Base-by-base conservation (phyloP, 2,329 filamentous ascomycete species). In the Aureobasidium sp. region DNA sequence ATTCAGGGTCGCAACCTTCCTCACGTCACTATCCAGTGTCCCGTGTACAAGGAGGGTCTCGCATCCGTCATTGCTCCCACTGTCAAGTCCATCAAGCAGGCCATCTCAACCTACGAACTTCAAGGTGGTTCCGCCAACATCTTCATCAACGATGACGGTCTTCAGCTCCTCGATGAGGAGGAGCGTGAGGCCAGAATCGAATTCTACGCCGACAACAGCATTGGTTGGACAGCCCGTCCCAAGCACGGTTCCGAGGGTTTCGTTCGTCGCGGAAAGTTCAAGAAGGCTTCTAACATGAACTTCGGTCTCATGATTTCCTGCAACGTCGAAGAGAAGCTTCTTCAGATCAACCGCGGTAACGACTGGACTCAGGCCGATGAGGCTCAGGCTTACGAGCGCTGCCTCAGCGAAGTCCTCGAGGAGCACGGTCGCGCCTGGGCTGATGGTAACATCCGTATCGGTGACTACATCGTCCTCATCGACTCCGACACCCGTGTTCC, bases 41-140 rank as follows among this genome's bases (percentile, higher is more conserved):
- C 90, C 5, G 89, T 95, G 0, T 95, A 94, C 78, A 94, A 93
- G 73, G 90, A 95, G 73, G 89, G 90, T 66, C 80, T 95, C 2
- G 77, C 77, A 39, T 84, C 80, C 64, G 90, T 95, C 73, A 91
- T 92, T 69, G 82, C 81, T 22, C 89, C 89, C 8, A 93, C 89
- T 0, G 84, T 92, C 68, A 85, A 85, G 69, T 91, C 88, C 1
- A 82, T 92, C 75, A 91, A 91, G 76, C 82, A 87, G 68, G 87
- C 87, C 65, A 90, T 90, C 70, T 87, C 86, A 36, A 89, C 86
- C 0, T 91, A 90, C 69, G 88, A 90, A 71, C 79, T 89, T 20
- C 87, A 90, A 70, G 88, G 88, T 65, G 88, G 88, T n/a, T 88
- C 87, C 8, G 87, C 87, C 65, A 90, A 90, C 71, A 86, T 90